These are phyloP conservation scores for Colletotrichum costaricense DNA, from an alignment of 2,329 filamentous ascomycete species.

Conservation along the genomic window DNA sequence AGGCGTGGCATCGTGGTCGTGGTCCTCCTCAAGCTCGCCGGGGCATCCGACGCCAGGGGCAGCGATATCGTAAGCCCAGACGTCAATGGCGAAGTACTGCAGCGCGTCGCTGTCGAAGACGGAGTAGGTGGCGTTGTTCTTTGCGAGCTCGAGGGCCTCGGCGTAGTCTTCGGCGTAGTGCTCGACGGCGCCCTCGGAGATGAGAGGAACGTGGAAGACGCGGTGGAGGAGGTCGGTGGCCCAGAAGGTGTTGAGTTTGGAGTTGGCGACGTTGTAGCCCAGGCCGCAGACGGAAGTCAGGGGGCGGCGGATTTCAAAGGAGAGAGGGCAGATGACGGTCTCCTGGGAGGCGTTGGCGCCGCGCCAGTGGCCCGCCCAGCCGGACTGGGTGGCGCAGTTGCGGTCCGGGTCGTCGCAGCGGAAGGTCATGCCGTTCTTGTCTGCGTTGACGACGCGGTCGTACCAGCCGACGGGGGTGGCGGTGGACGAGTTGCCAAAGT, in stretches of 20 bases:
- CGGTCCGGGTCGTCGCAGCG: constrained; percentile 76
- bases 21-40: constrained; percentile 49
- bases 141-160: constrained; percentile 64
- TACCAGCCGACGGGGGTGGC: constrained; percentile 71
- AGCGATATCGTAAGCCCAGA: constrained; percentile 73
- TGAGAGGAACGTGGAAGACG: constrained; percentile 69
- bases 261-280: constrained; percentile 70
- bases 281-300: constrained; percentile 70
- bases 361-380: constrained; percentile 76
- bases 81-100: constrained; percentile 77
- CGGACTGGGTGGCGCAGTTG: constrained; percentile 67
- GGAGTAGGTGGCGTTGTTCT: constrained; percentile 56
- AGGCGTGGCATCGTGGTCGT: constrained; percentile 5
- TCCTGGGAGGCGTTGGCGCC: constrained; percentile 72
- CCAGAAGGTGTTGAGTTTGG: constrained; percentile 71
- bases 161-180: constrained; percentile 72
- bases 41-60: constrained; percentile 72
- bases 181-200: constrained; percentile 70
- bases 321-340: constrained; percentile 76
- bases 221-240: constrained; percentile 76
- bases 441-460: constrained; percentile 67
- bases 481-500: constrained; percentile 72
- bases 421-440: constrained; percentile 69
- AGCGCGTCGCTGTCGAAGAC: constrained; percentile 71
- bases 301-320: constrained; percentile 66